These are phyloP conservation scores for Tetrapisispora pingtungensis DNA, from an alignment of 805 yeast genomes.

Conservation along the genomic window DNA sequence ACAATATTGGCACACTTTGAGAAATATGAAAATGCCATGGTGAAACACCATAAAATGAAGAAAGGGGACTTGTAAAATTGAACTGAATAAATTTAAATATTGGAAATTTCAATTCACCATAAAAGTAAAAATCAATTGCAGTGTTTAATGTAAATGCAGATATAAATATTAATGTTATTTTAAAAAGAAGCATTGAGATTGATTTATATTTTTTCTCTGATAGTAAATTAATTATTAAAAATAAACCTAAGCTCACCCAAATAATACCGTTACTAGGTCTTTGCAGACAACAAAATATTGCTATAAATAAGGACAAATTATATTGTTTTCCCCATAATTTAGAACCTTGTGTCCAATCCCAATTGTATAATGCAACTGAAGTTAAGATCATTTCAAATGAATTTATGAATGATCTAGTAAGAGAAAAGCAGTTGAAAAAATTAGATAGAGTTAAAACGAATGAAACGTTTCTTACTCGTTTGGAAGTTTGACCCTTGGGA, in stretches of 20 bases:
- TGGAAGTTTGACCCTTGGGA: background rate
- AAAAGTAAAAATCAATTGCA: conserved; percentile 50
- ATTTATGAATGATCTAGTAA: conserved; percentile 80
- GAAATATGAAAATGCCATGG: conserved; percentile 76
- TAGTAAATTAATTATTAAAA: conserved; percentile 15
- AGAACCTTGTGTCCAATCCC: conserved; percentile 50
- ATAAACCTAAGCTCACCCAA: conserved; percentile 58
- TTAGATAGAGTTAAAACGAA: conserved; percentile 19
- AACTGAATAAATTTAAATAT: conserved; percentile 61
- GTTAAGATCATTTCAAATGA: conserved; percentile 69
- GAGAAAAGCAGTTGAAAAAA: conserved; percentile 67
- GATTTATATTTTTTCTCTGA: conserved; percentile 4
- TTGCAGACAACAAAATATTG: conserved; percentile 54
- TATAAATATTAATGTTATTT: conserved; percentile 12
- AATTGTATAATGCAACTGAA: conserved; percentile 50
- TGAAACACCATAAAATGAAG: conserved; percentile 76
- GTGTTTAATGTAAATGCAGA: conserved; percentile 32
- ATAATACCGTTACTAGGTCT: conserved; percentile 78
- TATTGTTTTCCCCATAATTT: conserved; percentile 15
- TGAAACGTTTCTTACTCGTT: conserved; percentile 13
- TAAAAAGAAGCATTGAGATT: conserved; percentile 12
- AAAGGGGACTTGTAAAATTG: conserved; percentile 62
- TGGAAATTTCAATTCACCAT: conserved; percentile 50
- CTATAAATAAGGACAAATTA: conserved; percentile 38
- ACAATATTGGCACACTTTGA: conserved; percentile 73